phyloP scores from a whole-genome alignment of 768 basidiomycete genomes.

The Kwoniella mangroviensis region DNA sequence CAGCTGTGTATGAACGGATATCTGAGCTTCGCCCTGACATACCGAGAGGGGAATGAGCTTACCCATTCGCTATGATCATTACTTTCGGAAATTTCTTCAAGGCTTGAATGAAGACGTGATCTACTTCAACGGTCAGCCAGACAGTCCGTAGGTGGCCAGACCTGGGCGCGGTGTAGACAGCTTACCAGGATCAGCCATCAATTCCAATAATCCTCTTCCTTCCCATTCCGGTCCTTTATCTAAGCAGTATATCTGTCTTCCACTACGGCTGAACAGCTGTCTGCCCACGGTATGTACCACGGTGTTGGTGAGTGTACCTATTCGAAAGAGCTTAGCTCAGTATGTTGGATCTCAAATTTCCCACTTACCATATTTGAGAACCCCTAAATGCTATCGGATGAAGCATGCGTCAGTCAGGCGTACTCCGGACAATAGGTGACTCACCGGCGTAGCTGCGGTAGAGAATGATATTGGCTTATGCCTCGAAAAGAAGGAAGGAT shows the following conservation, averaged over 20 bases:
- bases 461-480: slow-evolving; percentile 51
- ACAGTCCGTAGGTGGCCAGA: too few species aligned
- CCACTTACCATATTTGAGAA: slow-evolving; percentile 42
- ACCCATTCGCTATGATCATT: slow-evolving; percentile 54
- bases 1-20: slow-evolving; percentile 14
- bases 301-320: slow-evolving; percentile 39
- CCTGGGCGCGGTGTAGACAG: too few species aligned
- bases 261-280: slow-evolving; percentile 45
- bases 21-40: neutral
- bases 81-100: slow-evolving; percentile 48
- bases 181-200: slow-evolving; percentile 53
- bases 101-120: slow-evolving; percentile 48
- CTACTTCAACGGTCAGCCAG: too few species aligned
- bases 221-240: slow-evolving; percentile 43
- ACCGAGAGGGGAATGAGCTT: slow-evolving; percentile 8
- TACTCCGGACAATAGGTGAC: neutral
- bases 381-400: slow-evolving; percentile 42
- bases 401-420: neutral
- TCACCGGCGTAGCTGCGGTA: slow-evolving; percentile 41
- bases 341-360: slow-evolving; percentile 6
- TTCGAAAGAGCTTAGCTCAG: neutral
- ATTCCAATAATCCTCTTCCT: slow-evolving; percentile 46
- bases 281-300: slow-evolving; percentile 38
- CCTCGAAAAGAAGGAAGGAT: slow-evolving; percentile 42
- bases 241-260: slow-evolving; percentile 50